phyloP scores from a whole-genome alignment of 2,329 filamentous ascomycete species.

The Aspergillus hiratsukae region DNA sequence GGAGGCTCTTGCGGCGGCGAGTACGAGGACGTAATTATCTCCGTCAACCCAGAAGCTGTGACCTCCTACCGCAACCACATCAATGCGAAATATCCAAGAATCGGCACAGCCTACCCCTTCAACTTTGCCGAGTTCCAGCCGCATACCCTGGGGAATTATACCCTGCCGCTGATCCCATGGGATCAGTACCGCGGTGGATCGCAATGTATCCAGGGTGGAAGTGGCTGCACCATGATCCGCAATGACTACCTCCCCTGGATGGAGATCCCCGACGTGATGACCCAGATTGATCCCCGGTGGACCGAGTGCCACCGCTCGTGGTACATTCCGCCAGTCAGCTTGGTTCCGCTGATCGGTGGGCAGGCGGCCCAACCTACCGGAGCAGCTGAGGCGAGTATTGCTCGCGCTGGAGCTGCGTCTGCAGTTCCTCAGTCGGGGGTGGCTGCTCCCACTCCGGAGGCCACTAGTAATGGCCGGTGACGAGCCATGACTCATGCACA shows the following conservation, averaged over 20 bases:
- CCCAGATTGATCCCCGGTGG: constrained; percentile 15
- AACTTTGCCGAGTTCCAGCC: constrained; percentile 18
- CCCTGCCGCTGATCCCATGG: constrained; percentile 18
- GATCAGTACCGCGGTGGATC: constrained; percentile 15
- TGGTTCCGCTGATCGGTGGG: constrained; percentile 11
- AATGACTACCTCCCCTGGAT: constrained; percentile 20
- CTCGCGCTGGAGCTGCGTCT: neutral
- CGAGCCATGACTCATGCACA: no score
- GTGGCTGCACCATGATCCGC: constrained; percentile 16
- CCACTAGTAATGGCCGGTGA: no score
- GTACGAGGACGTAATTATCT: constrained; percentile 14
- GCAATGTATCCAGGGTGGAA: constrained; percentile 12
- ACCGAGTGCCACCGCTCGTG: constrained; percentile 14
- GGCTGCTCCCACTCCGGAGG: constrained; percentile 2
- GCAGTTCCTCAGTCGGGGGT: constrained; percentile 1
- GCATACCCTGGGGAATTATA: constrained; percentile 16
- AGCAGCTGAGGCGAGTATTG: neutral
- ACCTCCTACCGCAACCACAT: constrained; percentile 16
- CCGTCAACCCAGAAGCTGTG: constrained; percentile 11
- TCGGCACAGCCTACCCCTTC: constrained; percentile 21
- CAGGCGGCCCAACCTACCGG: neutral
- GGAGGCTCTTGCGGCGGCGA: constrained; percentile 17
- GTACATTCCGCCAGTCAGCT: constrained; percentile 20
- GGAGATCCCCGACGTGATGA: constrained; percentile 15
- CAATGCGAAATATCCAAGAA: constrained; percentile 18